Base-by-base conservation (phyloP, 148 eudicot genomes). In the Camellia granthamiana region DNA sequence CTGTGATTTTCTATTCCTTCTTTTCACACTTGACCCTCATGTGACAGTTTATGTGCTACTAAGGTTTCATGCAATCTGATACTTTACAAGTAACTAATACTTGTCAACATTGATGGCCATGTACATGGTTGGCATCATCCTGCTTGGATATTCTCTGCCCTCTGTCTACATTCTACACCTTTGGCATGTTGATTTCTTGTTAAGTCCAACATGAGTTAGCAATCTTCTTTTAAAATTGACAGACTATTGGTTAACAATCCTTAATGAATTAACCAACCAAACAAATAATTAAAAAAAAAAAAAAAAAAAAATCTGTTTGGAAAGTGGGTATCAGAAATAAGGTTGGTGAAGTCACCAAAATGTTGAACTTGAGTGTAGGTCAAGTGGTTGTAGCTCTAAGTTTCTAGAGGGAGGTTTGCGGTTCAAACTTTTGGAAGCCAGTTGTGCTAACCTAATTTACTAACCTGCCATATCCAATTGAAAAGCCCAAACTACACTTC, bases 181-280 rank as follows among this genome's bases (percentile, higher is more conserved):
- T 66, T 66, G 69, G 69, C 69, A 66, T 66, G 69, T 66, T 66
- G 41, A 66, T 12, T 66, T 66, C 69, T 38, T 66, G 16, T 11
- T 8, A 38, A 1, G 13, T 63, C 41, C 41, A 16, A 38, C 19
- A 19, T 30, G 38, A 30, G 38, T 30, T 30, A 30, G 38, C 38
- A 30, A 30, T 30, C 38, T 30, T 30, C 38, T 30, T 30, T 30
- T 30, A 30, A 30, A 30, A 1, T 30, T 30, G 67, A 21, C 19
- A 63, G 1, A 6, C 10, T 19, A 7, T 63, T 63, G 67, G 19
- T 12, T 10, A 66, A 38, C 44, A 30, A 30, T 38, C 69, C 44
- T 12, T 18, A 6, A 8, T 65, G 69, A 10, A 30, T 66, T 66
- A 38, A 23, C 7, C 38, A 63, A 63, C 67, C 67, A 21, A 63